phyloP scores from a whole-genome alignment of 2,329 filamentous ascomycete genomes.

The Colletotrichum tropicale region DNA sequence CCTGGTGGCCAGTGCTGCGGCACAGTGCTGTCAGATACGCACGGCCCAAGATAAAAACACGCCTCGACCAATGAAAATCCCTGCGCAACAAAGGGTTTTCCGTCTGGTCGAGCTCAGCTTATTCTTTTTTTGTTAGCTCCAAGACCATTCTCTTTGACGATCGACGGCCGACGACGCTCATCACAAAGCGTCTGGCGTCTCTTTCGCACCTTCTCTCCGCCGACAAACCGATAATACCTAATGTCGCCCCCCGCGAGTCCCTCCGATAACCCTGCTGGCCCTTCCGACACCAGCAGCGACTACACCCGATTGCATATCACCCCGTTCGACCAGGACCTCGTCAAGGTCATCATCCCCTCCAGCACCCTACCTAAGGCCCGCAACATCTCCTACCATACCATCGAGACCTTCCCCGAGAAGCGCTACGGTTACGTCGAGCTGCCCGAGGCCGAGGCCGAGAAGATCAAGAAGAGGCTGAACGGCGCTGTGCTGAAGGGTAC shows the following conservation, averaged over 20 bases:
- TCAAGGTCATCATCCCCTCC: slow-evolving; percentile 73
- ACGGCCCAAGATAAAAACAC: background rate
- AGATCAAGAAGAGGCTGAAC: slow-evolving; percentile 88
- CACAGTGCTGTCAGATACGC: background rate
- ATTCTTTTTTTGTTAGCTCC: background rate
- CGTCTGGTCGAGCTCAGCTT: background rate
- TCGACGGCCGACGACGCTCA: slow-evolving; percentile 5
- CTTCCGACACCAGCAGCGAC: slow-evolving; percentile 20
- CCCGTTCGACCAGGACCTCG: slow-evolving; percentile 78
- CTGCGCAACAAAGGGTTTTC: slow-evolving; percentile 24
- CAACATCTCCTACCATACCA: slow-evolving; percentile 85
- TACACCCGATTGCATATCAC: slow-evolving; percentile 81
- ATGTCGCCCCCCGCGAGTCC: slow-evolving; percentile 1
- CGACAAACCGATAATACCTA: background rate
- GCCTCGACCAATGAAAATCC: slow-evolving; percentile 20
- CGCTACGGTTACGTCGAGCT: slow-evolving; percentile 91
- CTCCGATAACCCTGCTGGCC: background rate
- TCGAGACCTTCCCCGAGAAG: slow-evolving; percentile 89
- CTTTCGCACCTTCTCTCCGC: background rate
- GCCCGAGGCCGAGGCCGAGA: slow-evolving; percentile 82
- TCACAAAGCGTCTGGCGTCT: background rate
- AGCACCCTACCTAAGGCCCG: slow-evolving; percentile 69
- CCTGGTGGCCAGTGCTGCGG: background rate
- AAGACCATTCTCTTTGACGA: background rate
- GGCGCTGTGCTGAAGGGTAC: slow-evolving; percentile 82